phyloP scores from a whole-genome alignment of 805 yeast genomes.

The Candida multigemmis region DNA sequence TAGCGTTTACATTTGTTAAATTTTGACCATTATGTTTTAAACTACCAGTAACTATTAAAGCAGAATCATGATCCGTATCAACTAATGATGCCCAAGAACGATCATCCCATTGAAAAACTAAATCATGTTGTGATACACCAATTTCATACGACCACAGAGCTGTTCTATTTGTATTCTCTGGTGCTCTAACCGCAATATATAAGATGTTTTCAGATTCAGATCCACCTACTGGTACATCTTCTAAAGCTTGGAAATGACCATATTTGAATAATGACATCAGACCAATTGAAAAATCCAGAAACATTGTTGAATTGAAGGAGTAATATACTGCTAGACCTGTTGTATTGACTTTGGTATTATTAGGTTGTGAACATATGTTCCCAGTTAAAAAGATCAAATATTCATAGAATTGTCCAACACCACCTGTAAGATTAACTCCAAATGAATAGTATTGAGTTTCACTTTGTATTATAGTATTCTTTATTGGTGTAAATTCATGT shows the following conservation, averaged over 20 bases:
- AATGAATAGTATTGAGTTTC: slow-evolving; percentile 34
- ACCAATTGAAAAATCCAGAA: slow-evolving; percentile 15
- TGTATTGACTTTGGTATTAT: slow-evolving; percentile 10
- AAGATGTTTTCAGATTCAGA: slow-evolving; percentile 9
- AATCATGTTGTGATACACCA: slow-evolving; percentile 54
- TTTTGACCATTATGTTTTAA: slow-evolving; percentile 12
- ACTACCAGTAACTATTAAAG: slow-evolving; percentile 55
- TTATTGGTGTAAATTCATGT: slow-evolving; percentile 28
- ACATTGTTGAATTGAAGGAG: slow-evolving; percentile 28
- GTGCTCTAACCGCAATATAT: slow-evolving; percentile 32
- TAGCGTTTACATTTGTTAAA: slow-evolving; percentile 10
- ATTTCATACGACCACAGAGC: slow-evolving; percentile 55
- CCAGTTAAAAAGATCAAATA: slow-evolving; percentile 42
- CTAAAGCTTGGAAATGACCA: slow-evolving; percentile 33
- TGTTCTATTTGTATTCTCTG: slow-evolving; percentile 24
- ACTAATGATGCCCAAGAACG: slow-evolving; percentile 46
- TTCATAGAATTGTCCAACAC: slow-evolving; percentile 37
- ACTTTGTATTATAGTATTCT: slow-evolving; percentile 23
- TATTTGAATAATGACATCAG: slow-evolving; percentile 17
- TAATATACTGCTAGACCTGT: slow-evolving; percentile 26
- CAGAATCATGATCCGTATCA: slow-evolving; percentile 65
- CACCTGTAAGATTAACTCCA: slow-evolving; percentile 34
- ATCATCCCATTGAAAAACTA: slow-evolving; percentile 64
- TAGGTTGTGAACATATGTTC: slow-evolving; percentile 35
- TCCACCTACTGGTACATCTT: slow-evolving; percentile 17